Evolutionary conservation across 805 yeast genomes (phyloP).

Genomic region (Brettanomyces custersianus): DNA sequence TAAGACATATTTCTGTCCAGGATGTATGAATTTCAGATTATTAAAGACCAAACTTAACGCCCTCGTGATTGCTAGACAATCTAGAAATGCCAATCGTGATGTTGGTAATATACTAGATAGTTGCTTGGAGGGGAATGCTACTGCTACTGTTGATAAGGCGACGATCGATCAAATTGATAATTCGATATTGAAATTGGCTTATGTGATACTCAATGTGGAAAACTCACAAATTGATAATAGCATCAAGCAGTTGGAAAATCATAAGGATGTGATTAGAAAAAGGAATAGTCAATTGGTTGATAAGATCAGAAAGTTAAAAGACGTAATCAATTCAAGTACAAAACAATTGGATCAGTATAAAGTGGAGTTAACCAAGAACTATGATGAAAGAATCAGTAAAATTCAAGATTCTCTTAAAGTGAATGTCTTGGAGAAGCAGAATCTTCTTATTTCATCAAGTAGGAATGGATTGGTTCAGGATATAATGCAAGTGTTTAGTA

Average conservation of each 20-base stretch:
- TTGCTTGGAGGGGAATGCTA: slow-evolving; percentile 19
- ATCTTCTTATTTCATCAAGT: too few species aligned
- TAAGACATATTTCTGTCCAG: slow-evolving; percentile 13
- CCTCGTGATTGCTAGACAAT: slow-evolving; percentile 13
- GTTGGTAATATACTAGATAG: slow-evolving; percentile 16
- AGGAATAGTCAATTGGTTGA: slow-evolving; percentile 6
- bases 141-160: slow-evolving; percentile 8
- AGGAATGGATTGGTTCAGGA: too few species aligned
- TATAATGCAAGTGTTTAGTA: too few species aligned
- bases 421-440: too few species aligned
- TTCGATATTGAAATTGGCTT: slow-evolving; percentile 22
- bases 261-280: slow-evolving; percentile 5
- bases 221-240: slow-evolving; percentile 12
- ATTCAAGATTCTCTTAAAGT: too few species aligned
- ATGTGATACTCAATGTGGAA: slow-evolving; percentile 24
- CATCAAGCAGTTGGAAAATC: slow-evolving; percentile 6
- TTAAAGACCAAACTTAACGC: slow-evolving; percentile 16
- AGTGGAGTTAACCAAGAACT: not conserved
- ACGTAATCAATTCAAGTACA: not conserved
- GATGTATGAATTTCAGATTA: slow-evolving; percentile 20
- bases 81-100: slow-evolving; percentile 11
- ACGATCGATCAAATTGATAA: not conserved
- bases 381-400: too few species aligned
- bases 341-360: not conserved
- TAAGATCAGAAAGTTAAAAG: slow-evolving; percentile 1